A percentile compares a stretch with the other conserved stretches of the same genome.
Conservation (phyloP, 148 eudicot genomes). For the Arctostaphylos glauca region DNA sequence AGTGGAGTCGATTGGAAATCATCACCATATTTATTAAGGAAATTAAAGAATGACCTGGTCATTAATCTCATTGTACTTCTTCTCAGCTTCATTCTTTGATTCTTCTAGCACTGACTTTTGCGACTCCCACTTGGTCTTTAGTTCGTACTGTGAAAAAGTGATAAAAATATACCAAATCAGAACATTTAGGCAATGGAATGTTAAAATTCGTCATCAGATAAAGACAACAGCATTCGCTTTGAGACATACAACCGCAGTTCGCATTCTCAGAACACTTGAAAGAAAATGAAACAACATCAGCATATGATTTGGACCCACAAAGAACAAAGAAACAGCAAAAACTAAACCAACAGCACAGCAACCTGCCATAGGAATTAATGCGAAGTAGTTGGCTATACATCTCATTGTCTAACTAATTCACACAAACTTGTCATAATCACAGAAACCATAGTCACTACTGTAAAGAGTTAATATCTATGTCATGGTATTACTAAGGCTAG, state of each 20-base stretch:
- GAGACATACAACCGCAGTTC: neutral
- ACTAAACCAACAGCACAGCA: neutral
- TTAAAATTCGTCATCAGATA: neutral
- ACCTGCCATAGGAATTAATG: neutral
- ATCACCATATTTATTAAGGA: neutral
- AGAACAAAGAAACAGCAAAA: slow-evolving; percentile 1
- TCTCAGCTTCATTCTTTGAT: slow-evolving; percentile 60
- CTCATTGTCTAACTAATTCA: neutral
- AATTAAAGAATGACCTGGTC: slow-evolving; percentile 45
- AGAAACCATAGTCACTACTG: no score
- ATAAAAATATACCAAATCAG: neutral
- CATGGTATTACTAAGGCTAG: no score
- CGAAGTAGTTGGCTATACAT: neutral
- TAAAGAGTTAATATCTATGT: no score
- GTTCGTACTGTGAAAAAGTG: slow-evolving; percentile 37
- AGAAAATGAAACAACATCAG: neutral
- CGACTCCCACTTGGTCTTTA: slow-evolving; percentile 64
- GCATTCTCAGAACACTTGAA: neutral
- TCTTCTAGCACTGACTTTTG: slow-evolving; percentile 65
- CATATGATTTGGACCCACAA: neutral
- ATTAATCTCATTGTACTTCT: slow-evolving; percentile 64
- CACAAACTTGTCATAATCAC: neutral
- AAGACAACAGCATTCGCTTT: neutral
- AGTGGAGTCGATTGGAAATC: neutral
- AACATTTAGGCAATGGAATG: neutral